Percentiles rank a stretch among this genome's conserved stretches.
phyloP scores from a whole-genome alignment of 1,139 yeast species.

The Magnusiomyces fungicola region DNA sequence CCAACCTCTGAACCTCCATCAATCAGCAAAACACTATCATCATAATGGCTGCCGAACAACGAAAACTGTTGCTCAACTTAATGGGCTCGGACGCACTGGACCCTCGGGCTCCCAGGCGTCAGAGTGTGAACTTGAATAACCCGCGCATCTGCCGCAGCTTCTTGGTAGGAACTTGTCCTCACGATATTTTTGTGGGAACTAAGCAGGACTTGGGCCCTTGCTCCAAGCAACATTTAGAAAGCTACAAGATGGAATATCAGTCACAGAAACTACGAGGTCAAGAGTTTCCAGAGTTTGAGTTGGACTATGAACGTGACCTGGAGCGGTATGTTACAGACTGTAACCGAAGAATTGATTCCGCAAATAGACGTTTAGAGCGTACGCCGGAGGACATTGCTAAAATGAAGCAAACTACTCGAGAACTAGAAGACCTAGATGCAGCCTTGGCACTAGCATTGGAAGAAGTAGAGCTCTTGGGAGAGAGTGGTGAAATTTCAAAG shows the following conservation, averaged over 20 bases:
- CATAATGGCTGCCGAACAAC: slow-evolving; percentile 57
- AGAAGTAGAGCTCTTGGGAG: slow-evolving; percentile 56
- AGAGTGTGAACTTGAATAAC: slow-evolving; percentile 41
- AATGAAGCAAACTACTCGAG: slow-evolving; percentile 55
- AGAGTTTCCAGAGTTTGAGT: slow-evolving; percentile 59
- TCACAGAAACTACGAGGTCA: slow-evolving; percentile 50
- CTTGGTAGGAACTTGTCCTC: slow-evolving; percentile 83
- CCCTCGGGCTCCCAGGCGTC: slow-evolving; percentile 27
- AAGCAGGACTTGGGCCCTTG: slow-evolving; percentile 81
- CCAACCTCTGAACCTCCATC: no score
- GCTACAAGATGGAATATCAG: slow-evolving; percentile 65
- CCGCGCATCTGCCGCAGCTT: slow-evolving; percentile 72
- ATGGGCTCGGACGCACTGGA: slow-evolving; percentile 57
- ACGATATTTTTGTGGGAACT: slow-evolving; percentile 74
- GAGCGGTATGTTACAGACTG: slow-evolving; percentile 56
- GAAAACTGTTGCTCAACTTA: slow-evolving; percentile 68
- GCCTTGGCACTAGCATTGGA: slow-evolving; percentile 60
- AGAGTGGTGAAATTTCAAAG: slow-evolving; percentile 45
- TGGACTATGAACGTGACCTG: slow-evolving; percentile 53
- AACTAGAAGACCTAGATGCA: slow-evolving; percentile 60
- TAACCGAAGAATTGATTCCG: slow-evolving; percentile 56
- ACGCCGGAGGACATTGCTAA: slow-evolving; percentile 70
- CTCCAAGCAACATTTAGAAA: slow-evolving; percentile 68
- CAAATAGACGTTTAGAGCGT: slow-evolving; percentile 62
- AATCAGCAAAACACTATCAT: no score